Conservation (phyloP, 345 rosid species). For the Sisymbrium irio region DNA sequence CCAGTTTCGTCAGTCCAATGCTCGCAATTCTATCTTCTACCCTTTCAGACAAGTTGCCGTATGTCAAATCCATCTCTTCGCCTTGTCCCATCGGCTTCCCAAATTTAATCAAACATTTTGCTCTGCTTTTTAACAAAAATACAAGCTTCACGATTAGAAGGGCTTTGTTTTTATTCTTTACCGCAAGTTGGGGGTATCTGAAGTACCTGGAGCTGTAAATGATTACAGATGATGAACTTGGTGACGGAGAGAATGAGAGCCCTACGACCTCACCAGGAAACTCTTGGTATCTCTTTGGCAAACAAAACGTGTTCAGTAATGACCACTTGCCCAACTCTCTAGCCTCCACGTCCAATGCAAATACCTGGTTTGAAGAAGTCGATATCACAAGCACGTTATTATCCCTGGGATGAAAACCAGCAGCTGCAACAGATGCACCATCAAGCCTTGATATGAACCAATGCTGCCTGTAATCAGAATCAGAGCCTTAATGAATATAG, state of each 20-base stretch:
- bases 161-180: neutral
- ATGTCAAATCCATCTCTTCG: constrained; percentile 45
- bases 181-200: neutral
- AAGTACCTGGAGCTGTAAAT: constrained; percentile 87
- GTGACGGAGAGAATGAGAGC: constrained; percentile 70
- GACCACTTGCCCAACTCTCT: constrained; percentile 90
- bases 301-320: constrained; percentile 42
- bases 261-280: constrained; percentile 95
- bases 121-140: constrained; percentile 42
- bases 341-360: constrained; percentile 82
- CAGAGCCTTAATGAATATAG: neutral
- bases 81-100: constrained; percentile 62
- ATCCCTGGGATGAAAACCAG: constrained; percentile 76
- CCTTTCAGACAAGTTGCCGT: constrained; percentile 41
- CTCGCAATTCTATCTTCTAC: constrained; percentile 37
- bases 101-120: constrained; percentile 80
- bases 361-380: constrained; percentile 79
- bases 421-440: constrained; percentile 93
- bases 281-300: constrained; percentile 77
- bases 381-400: constrained; percentile 67
- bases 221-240: constrained; percentile 58
- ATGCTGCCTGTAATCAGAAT: constrained; percentile 66
- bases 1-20: constrained; percentile 31
- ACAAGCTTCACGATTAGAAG: neutral
- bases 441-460: constrained; percentile 93